Conservation (phyloP, 2,329 filamentous ascomycete species). For the Fusarium verrucosum region DNA sequence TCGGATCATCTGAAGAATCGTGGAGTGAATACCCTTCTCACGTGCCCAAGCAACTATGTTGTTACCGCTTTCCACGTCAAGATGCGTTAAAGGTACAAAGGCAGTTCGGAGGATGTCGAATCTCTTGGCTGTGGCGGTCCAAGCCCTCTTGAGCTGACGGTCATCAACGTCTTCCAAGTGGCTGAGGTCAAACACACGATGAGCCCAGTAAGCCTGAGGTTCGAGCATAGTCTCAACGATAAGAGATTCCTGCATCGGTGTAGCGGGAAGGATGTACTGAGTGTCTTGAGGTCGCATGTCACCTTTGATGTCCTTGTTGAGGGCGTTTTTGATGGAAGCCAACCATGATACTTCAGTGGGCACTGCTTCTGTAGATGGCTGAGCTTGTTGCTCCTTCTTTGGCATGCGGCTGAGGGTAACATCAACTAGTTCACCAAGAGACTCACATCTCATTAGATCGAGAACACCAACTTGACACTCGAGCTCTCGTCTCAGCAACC, state of each 20-base stretch:
- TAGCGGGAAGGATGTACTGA: neutral
- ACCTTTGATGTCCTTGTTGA: neutral
- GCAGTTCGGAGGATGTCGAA: slow-evolving; percentile 16
- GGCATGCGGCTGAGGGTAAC: slow-evolving; percentile 1
- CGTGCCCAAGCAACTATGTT: slow-evolving; percentile 9
- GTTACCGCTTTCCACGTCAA: neutral
- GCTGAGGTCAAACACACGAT: slow-evolving; percentile 16
- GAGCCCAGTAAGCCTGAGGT: slow-evolving; percentile 22
- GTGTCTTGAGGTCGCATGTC: slow-evolving; percentile 7
- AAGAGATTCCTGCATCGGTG: slow-evolving; percentile 20
- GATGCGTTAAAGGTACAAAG: slow-evolving; percentile 11
- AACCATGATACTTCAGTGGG: neutral
- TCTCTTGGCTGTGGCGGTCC: slow-evolving; percentile 6
- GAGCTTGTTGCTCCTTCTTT: accelerated
- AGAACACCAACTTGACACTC: slow-evolving; percentile 18
- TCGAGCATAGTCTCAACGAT: slow-evolving; percentile 27
- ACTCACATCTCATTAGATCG: slow-evolving; percentile 17
- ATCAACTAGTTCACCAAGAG: slow-evolving; percentile 3
- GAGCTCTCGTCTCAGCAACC: slow-evolving; percentile 9
- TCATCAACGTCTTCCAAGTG: slow-evolving; percentile 6
- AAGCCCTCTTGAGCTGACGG: slow-evolving; percentile 9
- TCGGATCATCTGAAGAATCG: slow-evolving; percentile 4
- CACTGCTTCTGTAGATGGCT: accelerated
- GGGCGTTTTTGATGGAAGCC: neutral
- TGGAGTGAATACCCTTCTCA: neutral